Conservation (phyloP, 2,329 filamentous ascomycete species). For the Epicoccum nigrum region DNA sequence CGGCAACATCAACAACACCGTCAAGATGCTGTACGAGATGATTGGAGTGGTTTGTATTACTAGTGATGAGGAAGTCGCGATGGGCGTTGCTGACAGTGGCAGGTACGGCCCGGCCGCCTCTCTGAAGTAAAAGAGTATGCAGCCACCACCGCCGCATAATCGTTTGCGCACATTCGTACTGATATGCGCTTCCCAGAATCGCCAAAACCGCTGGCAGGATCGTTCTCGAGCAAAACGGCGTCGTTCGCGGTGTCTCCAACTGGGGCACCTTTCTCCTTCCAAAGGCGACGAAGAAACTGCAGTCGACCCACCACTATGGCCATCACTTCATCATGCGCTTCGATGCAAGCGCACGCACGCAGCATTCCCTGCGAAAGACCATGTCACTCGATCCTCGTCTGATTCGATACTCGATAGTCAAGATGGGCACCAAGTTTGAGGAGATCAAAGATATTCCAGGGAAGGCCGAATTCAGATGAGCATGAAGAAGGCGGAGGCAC, state of each 20-base stretch:
- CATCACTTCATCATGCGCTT: conserved; percentile 99
- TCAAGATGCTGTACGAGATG: conserved; percentile 90
- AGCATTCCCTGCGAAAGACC: conserved; percentile 75
- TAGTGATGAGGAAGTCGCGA: background rate
- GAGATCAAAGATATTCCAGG: conserved; percentile 65
- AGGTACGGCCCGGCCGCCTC: conserved; percentile 92
- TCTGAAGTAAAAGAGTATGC: conserved; percentile 90
- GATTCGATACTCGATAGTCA: conserved; percentile 85
- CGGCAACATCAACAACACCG: conserved; percentile 13
- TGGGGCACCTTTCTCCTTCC: conserved; percentile 94
- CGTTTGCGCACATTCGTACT: conserved; percentile 26
- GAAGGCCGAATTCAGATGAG: conserved; percentile 54
- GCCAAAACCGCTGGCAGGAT: conserved; percentile 82
- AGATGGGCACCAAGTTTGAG: conserved; percentile 73
- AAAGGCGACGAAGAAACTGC: conserved; percentile 76
- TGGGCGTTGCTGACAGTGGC: conserved; percentile 20
- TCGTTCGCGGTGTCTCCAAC: conserved; percentile 90
- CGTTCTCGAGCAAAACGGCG: conserved; percentile 82
- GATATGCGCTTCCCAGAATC: conserved; percentile 65
- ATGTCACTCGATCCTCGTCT: conserved; percentile 87
- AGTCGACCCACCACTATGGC: conserved; percentile 80
- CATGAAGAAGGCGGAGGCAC: background rate
- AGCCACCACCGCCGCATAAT: conserved; percentile 32
- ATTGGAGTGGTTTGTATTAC: conserved; percentile 82
- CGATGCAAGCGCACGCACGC: conserved; percentile 75